Conservation (phyloP, 2,329 filamentous ascomycete genomes). For the Apiospora arundinis region DNA sequence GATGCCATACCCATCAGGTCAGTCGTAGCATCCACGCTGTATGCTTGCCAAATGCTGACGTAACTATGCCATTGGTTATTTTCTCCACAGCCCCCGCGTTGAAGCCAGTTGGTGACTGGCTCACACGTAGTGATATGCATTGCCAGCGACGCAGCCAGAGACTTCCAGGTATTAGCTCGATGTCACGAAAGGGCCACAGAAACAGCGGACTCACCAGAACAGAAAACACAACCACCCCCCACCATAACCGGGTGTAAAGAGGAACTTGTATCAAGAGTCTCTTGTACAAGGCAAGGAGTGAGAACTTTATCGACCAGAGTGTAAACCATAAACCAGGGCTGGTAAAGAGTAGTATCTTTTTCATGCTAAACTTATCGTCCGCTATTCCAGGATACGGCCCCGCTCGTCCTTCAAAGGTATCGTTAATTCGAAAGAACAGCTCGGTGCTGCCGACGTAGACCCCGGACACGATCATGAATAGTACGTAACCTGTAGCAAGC, state of each 20-base stretch:
- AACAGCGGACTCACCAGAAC: not conserved
- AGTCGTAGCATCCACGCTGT: no score
- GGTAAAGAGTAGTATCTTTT: not conserved
- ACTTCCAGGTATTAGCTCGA: not conserved
- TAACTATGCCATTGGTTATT: no score
- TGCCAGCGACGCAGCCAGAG: not conserved
- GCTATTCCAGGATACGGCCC: not conserved
- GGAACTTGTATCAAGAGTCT: not conserved
- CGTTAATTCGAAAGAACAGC: not conserved
- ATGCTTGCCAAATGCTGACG: no score
- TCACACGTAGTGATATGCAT: no score
- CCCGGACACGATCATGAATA: not conserved
- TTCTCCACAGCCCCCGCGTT: no score
- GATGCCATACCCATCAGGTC: no score
- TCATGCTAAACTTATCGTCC: not conserved
- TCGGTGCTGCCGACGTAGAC: not conserved
- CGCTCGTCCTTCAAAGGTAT: not conserved
- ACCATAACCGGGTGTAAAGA: not conserved
- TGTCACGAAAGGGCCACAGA: not conserved
- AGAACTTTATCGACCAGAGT: conserved; percentile 5
- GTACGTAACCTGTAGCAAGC: not conserved
- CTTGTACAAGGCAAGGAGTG: not conserved
- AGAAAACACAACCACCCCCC: not conserved
- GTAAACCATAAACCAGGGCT: not conserved
- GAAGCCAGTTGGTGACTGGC: no score